Percentiles rank a stretch among this genome's conserved stretches.
Evolutionary conservation across 1,284 basidiomycete species (phyloP).

Genomic region (Cystobasidium sp.): DNA sequence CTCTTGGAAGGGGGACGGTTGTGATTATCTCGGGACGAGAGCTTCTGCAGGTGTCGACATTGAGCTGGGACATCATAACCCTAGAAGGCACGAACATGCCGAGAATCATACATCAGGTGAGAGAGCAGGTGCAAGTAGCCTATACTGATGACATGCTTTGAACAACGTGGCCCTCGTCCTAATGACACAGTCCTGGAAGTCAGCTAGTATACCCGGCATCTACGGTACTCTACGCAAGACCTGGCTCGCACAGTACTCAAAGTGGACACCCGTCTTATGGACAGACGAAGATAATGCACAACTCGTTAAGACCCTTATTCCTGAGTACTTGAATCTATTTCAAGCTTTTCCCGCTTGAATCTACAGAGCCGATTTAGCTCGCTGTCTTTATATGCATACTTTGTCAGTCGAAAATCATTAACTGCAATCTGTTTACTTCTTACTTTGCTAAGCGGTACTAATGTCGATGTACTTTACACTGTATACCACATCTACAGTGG

Average conservation of each 20-base stretch:
- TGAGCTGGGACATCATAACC: no score
- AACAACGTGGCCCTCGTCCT: no score
- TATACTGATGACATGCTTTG: no score
- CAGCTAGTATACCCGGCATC: conserved; percentile 12
- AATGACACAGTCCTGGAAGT: conserved; percentile 27
- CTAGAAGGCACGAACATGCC: no score
- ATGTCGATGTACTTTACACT: background rate
- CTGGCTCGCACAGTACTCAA: conserved; percentile 32
- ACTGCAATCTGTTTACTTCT: background rate
- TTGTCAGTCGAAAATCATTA: background rate
- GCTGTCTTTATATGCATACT: conserved; percentile 42
- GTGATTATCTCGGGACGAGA: no score
- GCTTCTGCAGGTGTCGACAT: no score
- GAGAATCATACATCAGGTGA: no score
- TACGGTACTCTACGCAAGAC: conserved; percentile 23
- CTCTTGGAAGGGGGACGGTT: no score
- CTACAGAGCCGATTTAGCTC: conserved; percentile 36
- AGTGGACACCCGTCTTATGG: conserved; percentile 36
- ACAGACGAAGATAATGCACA: conserved; percentile 35
- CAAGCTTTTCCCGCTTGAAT: conserved; percentile 28
- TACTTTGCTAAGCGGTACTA: background rate
- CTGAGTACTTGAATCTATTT: conserved; percentile 20
- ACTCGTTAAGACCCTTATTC: conserved; percentile 28
- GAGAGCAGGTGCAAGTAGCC: no score
- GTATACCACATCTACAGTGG: background rate